Conservation (phyloP, 75 land plant species). For the Selaginella tamariscina region DNA sequence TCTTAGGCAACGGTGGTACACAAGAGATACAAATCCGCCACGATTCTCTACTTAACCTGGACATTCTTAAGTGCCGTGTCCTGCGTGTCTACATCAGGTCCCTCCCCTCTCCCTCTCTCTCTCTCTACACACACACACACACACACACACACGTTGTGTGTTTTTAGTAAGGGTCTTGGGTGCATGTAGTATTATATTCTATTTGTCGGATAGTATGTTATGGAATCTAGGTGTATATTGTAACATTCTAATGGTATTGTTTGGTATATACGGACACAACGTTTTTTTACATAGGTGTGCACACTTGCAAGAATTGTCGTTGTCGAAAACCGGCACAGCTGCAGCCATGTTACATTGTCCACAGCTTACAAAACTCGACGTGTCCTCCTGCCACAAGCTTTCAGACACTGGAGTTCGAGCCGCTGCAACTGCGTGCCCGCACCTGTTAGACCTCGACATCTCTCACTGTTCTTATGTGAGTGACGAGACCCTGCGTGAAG, state of each 20-base stretch:
- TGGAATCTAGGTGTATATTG: no score
- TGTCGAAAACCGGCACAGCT: neutral
- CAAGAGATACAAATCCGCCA: conserved; percentile 9
- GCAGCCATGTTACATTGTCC: neutral
- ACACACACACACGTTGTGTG: no score
- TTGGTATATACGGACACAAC: neutral
- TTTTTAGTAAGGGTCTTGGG: neutral
- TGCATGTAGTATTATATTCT: neutral
- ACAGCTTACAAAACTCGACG: neutral
- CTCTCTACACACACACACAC: no score
- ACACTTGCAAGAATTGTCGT: neutral
- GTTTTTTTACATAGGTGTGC: neutral
- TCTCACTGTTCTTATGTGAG: conserved; percentile 10
- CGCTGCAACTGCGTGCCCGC: neutral
- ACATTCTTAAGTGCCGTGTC: conserved; percentile 3
- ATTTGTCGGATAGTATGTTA: neutral
- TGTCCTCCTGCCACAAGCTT: conserved; percentile 8
- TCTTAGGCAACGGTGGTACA: conserved; percentile 1
- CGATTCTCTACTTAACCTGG: neutral
- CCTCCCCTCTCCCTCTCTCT: neutral
- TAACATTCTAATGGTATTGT: neutral
- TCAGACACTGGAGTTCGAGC: neutral
- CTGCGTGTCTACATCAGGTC: neutral
- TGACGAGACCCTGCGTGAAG: conserved; percentile 7
- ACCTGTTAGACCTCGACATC: neutral